phyloP scores from a whole-genome alignment of 2,329 filamentous ascomycete species.

The Alternaria infectoria region DNA sequence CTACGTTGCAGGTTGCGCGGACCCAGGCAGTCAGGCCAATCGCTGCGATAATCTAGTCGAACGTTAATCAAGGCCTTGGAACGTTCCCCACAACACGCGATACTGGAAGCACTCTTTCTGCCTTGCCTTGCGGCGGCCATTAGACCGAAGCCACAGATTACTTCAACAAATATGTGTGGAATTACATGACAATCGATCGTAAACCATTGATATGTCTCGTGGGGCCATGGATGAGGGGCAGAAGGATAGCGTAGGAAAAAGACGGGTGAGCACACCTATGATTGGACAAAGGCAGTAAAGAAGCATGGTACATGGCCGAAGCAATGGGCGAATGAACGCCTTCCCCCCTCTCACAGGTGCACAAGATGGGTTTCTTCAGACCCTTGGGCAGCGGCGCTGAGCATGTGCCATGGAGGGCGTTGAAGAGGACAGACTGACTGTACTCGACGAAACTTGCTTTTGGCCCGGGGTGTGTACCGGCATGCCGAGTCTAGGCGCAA shows the following conservation, averaged over 20 bases:
- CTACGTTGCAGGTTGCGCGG: background rate
- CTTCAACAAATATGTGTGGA: background rate
- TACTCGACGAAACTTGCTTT: slow-evolving; percentile 16
- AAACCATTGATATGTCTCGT: background rate
- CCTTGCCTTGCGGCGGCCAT: background rate
- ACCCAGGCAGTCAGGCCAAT: background rate
- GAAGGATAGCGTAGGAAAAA: background rate
- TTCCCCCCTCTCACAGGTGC: background rate
- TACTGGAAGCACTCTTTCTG: background rate
- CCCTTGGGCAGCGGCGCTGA: background rate
- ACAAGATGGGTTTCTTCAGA: background rate
- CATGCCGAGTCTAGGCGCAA: slow-evolving; percentile 16
- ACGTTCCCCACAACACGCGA: background rate
- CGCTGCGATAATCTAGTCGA: background rate
- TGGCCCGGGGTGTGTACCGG: slow-evolving; percentile 18
- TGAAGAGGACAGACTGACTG: background rate
- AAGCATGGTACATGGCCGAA: background rate
- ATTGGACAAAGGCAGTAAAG: background rate
- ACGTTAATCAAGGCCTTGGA: background rate
- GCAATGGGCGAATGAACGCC: background rate
- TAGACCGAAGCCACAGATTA: background rate
- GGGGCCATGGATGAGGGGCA: slow-evolving; percentile 11
- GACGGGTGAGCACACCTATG: background rate
- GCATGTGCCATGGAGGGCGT: background rate
- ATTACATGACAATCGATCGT: background rate